phyloP scores from a whole-genome alignment of 352 stramenopile genomes.

The Albugo candida region DNA sequence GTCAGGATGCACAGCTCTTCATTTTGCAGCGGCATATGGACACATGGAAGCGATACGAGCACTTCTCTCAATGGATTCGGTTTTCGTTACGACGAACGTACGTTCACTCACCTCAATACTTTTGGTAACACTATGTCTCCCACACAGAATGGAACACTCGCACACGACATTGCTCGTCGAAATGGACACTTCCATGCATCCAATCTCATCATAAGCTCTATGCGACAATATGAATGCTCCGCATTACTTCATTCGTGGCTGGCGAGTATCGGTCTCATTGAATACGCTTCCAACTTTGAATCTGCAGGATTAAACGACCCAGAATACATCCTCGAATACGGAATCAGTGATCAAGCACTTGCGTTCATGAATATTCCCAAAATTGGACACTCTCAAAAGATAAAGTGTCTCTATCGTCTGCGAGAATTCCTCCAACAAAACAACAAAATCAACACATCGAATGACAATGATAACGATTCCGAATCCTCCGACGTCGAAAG shows the following conservation, averaged over 20 bases:
- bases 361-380: slow-evolving; percentile 46
- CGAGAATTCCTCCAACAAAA: slow-evolving; percentile 21
- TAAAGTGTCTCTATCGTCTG: slow-evolving; percentile 38
- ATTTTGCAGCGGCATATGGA: slow-evolving; percentile 38
- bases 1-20: slow-evolving; percentile 30
- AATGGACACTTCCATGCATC: neutral
- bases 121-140: slow-evolving; percentile 23
- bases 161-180: neutral
- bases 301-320: slow-evolving; percentile 45
- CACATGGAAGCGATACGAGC: slow-evolving; percentile 24
- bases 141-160: slow-evolving; percentile 17
- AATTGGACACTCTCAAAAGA: slow-evolving; percentile 44
- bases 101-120: neutral
- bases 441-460: slow-evolving; percentile 6
- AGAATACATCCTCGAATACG: slow-evolving; percentile 17
- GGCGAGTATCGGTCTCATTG: slow-evolving; percentile 41
- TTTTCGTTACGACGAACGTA: slow-evolving; percentile 28
- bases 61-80: slow-evolving; percentile 16
- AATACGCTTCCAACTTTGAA: slow-evolving; percentile 29
- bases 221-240: slow-evolving; percentile 2
- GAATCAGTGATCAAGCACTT: slow-evolving; percentile 26
- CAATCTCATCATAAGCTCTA: slow-evolving; percentile 9
- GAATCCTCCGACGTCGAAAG: slow-evolving; percentile 8
- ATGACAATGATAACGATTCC: slow-evolving; percentile 10
- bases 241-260: slow-evolving; percentile 39